A percentile compares a stretch with the other conserved stretches of the same genome.
phyloP scores from a whole-genome alignment of 306 rosid genomes.

The Prunus fruticosa region DNA sequence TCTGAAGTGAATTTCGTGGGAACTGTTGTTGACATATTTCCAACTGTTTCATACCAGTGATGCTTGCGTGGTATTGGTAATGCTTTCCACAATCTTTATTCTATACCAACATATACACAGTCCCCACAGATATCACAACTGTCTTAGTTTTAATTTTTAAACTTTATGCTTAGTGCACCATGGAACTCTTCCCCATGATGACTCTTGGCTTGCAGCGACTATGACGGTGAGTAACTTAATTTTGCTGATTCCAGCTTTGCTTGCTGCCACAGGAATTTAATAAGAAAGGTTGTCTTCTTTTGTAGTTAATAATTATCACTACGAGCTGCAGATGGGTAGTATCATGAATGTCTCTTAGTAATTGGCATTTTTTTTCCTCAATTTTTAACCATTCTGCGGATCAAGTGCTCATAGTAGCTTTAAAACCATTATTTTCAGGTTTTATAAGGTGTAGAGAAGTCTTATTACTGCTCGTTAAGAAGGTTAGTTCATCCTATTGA shows the following conservation, averaged over 20 bases:
- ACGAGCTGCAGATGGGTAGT: conserved; percentile 37
- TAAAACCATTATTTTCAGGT: background rate
- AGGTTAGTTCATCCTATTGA: conserved; percentile 21
- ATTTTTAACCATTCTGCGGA: conserved; percentile 33
- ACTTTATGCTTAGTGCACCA: conserved; percentile 52
- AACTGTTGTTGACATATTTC: conserved; percentile 41
- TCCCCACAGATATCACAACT: conserved; percentile 40
- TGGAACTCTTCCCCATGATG: conserved; percentile 52
- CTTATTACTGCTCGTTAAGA: conserved; percentile 35
- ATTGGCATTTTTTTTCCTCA: background rate
- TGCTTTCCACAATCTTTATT: conserved; percentile 42
- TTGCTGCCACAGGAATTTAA: conserved; percentile 9
- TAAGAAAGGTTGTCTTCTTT: conserved; percentile 17
- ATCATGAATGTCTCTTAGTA: conserved; percentile 50
- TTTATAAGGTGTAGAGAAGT: too few relatives aligned
- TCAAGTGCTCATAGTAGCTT: background rate
- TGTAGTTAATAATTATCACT: conserved; percentile 54
- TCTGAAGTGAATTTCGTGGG: conserved; percentile 50
- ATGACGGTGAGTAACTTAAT: conserved; percentile 42
- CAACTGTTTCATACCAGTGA: conserved; percentile 62
- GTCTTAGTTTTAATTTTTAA: conserved; percentile 49
- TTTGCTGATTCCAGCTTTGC: background rate
- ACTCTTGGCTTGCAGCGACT: conserved; percentile 62
- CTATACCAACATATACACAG: conserved; percentile 29
- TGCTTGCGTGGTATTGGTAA: conserved; percentile 55